phyloP scores from a whole-genome alignment of 2,329 filamentous ascomycete species.

The Paecilomyces fulvus region DNA sequence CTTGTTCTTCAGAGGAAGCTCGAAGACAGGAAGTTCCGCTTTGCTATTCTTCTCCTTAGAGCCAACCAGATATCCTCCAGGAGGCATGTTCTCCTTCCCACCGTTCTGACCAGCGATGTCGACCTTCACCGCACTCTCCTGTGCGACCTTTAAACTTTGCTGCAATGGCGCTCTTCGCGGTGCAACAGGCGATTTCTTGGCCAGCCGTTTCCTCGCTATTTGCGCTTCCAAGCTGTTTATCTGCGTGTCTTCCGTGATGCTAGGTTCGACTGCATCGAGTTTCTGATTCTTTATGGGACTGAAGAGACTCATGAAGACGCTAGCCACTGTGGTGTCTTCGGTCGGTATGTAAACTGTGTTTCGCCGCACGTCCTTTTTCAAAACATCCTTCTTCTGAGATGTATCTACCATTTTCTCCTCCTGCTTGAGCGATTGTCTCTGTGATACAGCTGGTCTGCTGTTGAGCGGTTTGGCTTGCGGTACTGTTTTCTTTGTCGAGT shows the following conservation, averaged over 20 bases:
- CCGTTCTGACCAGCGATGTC: slow-evolving; percentile 47
- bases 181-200: slow-evolving; percentile 14
- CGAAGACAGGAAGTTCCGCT: slow-evolving; percentile 5
- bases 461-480: slow-evolving; percentile 1
- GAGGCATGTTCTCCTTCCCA: slow-evolving; percentile 57
- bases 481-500: slow-evolving; percentile 6
- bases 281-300: slow-evolving; percentile 28
- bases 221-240: slow-evolving; percentile 25
- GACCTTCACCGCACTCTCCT: slow-evolving; percentile 31
- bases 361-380: slow-evolving; percentile 26
- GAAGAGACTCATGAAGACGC: slow-evolving; percentile 36
- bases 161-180: slow-evolving; percentile 40
- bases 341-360: slow-evolving; percentile 35
- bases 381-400: slow-evolving; percentile 7
- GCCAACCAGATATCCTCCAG: slow-evolving; percentile 24
- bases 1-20: slow-evolving; percentile 16
- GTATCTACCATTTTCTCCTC: slow-evolving; percentile 11
- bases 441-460: not conserved
- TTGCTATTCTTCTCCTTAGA: slow-evolving; percentile 12
- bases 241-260: slow-evolving; percentile 12
- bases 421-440: slow-evolving; percentile 6
- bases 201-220: slow-evolving; percentile 24
- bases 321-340: slow-evolving; percentile 34
- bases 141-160: slow-evolving; percentile 29
- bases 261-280: not conserved